Conservation (phyloP, 768 basidiomycete genomes). For the Boletus huronensis region DNA sequence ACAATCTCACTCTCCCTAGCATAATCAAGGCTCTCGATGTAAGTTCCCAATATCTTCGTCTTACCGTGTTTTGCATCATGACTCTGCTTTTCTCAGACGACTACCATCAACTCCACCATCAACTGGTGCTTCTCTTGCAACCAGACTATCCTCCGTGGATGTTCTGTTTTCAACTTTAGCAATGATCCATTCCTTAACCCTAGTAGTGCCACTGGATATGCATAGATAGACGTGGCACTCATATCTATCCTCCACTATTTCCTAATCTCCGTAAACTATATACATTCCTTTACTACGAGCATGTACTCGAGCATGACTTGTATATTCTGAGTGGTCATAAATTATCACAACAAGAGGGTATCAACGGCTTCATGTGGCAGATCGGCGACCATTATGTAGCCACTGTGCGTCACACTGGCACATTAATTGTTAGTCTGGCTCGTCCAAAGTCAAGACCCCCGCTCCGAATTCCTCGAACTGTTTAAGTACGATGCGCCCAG, state of each 20-base stretch:
- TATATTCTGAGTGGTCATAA: background rate
- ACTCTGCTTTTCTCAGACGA: conserved; percentile 14
- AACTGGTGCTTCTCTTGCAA: conserved; percentile 36
- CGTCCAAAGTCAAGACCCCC: too few relatives aligned
- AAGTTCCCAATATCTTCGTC: background rate
- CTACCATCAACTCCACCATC: conserved; percentile 28
- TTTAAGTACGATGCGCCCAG: too few relatives aligned
- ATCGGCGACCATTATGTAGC: too few relatives aligned
- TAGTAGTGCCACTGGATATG: background rate
- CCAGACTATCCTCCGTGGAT: conserved; percentile 32
- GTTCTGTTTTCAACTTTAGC: conserved; percentile 31
- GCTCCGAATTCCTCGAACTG: too few relatives aligned
- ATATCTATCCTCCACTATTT: background rate
- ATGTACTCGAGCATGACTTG: background rate
- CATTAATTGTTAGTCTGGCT: too few relatives aligned
- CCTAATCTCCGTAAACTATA: background rate
- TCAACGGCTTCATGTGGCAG: too few relatives aligned
- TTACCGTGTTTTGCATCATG: background rate
- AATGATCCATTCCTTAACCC: conserved; percentile 27
- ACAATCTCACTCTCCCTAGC: conserved; percentile 20
- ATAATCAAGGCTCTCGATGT: conserved; percentile 22
- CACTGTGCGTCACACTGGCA: too few relatives aligned
- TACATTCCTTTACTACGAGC: background rate
- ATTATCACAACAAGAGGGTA: background rate
- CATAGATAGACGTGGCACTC: background rate